Conservation (phyloP, 2,329 filamentous ascomycete genomes). For the Rosellinia necatrix region DNA sequence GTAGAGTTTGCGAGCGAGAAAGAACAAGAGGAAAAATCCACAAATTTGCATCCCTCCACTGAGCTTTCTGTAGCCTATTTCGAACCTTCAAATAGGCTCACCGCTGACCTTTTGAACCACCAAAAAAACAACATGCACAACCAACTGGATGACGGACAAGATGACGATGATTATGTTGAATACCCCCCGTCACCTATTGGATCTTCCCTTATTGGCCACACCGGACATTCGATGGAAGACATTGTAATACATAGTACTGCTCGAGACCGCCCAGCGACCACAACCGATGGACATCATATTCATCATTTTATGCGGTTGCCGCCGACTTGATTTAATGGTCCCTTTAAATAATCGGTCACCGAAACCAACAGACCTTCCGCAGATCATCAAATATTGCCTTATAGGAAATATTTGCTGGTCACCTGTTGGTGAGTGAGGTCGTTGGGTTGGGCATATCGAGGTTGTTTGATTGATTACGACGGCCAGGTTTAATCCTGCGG, state of each 20-base stretch:
- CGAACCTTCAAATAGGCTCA: neutral
- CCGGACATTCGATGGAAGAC: constrained; percentile 37
- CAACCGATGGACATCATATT: constrained; percentile 20
- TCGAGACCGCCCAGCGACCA: neutral
- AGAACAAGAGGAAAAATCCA: constrained; percentile 18
- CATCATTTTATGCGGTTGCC: constrained; percentile 21
- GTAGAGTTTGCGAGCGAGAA: constrained; percentile 33
- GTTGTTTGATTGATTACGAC: constrained; percentile 4
- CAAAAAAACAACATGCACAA: constrained; percentile 5
- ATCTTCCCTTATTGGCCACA: constrained; percentile 38
- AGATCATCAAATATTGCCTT: neutral
- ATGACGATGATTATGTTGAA: constrained; percentile 2
- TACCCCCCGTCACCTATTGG: constrained; percentile 15
- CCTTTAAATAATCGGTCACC: neutral
- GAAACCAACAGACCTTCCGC: neutral
- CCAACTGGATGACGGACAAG: neutral
- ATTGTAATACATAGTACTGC: constrained; percentile 3
- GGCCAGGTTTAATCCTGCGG: constrained; percentile 10
- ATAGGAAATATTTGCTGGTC: neutral
- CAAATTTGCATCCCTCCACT: neutral
- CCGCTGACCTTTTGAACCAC: neutral
- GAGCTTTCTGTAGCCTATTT: neutral
- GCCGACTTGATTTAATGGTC: neutral
- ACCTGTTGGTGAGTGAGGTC: too few species aligned
- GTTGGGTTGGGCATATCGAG: constrained; percentile 4